phyloP scores from a whole-genome alignment of 2,329 filamentous ascomycete genomes.

The Didymella sp. region DNA sequence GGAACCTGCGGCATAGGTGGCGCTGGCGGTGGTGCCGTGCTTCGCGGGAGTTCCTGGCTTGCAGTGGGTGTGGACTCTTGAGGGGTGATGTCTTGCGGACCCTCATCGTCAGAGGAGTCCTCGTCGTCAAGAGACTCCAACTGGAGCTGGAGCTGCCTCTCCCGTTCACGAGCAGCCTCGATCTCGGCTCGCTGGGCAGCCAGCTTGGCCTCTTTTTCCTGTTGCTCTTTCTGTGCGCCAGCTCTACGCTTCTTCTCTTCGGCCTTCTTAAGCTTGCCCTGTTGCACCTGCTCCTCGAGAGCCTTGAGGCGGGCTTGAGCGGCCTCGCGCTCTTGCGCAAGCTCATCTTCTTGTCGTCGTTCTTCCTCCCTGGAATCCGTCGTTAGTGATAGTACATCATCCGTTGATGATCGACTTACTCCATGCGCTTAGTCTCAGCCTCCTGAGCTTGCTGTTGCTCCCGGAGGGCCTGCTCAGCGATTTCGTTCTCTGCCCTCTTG shows the following conservation, averaged over 20 bases:
- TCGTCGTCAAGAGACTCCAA: conserved; percentile 80
- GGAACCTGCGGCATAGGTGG: conserved; percentile 54
- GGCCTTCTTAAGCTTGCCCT: conserved; percentile 93
- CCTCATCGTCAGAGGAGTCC: conserved; percentile 74
- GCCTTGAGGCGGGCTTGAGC: conserved; percentile 83
- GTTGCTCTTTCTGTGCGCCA: conserved; percentile 82
- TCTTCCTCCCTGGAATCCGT: conserved; percentile 70
- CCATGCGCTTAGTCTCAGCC: conserved; percentile 74
- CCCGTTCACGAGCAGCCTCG: conserved; percentile 86
- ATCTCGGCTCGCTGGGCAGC: conserved; percentile 88
- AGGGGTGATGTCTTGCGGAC: conserved; percentile 71
- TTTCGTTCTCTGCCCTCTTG: conserved; percentile 65
- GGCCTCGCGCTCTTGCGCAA: conserved; percentile 79
- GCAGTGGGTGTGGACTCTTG: conserved; percentile 66
- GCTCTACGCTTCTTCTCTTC: conserved; percentile 95
- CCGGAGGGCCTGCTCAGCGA: conserved; percentile 62
- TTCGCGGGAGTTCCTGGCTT: conserved; percentile 60
- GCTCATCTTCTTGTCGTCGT: conserved; percentile 77
- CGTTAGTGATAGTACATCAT: conserved; percentile 29
- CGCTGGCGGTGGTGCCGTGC: conserved; percentile 55
- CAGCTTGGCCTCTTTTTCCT: conserved; percentile 85
- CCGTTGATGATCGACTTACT: conserved; percentile 68
- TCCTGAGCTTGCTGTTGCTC: conserved; percentile 80
- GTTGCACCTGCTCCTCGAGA: conserved; percentile 90
- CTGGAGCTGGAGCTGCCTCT: conserved; percentile 87